Evolutionary conservation across 2,329 filamentous ascomycete genomes (phyloP), one percentile per base, ranked within the genome.

Genomic region (Domatiomyces globalis): DNA sequence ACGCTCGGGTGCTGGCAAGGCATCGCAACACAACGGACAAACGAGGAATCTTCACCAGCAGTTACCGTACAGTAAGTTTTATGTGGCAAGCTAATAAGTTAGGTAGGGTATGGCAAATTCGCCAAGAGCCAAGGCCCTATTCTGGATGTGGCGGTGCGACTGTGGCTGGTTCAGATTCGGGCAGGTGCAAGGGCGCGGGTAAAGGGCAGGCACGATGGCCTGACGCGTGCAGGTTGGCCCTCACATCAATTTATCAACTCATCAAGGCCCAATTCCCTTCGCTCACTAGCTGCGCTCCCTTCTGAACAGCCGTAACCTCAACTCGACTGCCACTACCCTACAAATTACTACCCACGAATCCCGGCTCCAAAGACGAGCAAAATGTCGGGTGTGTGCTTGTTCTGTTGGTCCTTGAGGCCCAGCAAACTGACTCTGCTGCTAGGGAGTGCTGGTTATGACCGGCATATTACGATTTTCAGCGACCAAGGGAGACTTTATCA

Each of bases 391-490:
- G 62, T 58, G 67, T 61, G 46, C 50, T 54, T 56, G 33, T 12
- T 18, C 22, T 27, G 20, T 33, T 17, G 10, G 4, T 19, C 5
- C 20, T 27, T n/a, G 45, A 12, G 45, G 10, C 7, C 2, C 20
- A 10, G 17, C 20, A 54, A 58, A 55, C 58, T 61, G 56, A 61
- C 56, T 58, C 55, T 62, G 51, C 57, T 57, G 57, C 59, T 64
- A 87, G 84, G 83, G 71, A 85, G 81, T 73, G 84, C 86, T 72
- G 89, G 87, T 66, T 96, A 94, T 74, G 92, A 98, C 73, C 82
- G 92, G 77, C 92, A 98, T 73, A 98, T 98, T 66, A 98, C 92
- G 68, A 96, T 98, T 78, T 98, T 98, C 76, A 95, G 92, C 56
- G 92, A 98, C 71, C 89, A 95, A 74, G 92, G 92, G 66, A 83